phyloP scores from a whole-genome alignment of 805 yeast species.

The Yarrowia sp. region DNA sequence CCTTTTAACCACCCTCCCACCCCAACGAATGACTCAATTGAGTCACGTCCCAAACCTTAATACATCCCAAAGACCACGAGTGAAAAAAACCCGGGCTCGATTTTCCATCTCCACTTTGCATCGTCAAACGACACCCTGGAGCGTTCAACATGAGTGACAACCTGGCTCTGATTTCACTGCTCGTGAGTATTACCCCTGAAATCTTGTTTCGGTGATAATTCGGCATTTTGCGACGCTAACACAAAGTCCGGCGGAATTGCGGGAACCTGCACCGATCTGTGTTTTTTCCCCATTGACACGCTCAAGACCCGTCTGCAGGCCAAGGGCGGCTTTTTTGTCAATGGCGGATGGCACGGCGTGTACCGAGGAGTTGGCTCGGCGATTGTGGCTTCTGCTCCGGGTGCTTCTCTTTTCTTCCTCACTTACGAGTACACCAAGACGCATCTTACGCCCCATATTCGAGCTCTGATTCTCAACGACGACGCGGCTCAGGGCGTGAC shows the following conservation, averaged over 20 bases:
- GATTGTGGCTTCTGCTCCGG: constrained; percentile 91
- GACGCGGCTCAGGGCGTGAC: constrained; percentile 46
- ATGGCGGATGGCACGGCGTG: constrained; percentile 92
- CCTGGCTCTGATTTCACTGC: constrained; percentile 28
- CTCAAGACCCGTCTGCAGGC: constrained; percentile 93
- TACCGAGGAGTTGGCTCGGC: constrained; percentile 92
- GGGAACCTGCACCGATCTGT: constrained; percentile 92
- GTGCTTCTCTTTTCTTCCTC: constrained; percentile 70
- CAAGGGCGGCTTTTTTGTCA: constrained; percentile 84
- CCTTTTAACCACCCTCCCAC: background rate
- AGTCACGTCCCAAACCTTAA: background rate
- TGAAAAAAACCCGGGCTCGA: background rate
- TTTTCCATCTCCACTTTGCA: background rate
- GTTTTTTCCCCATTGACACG: constrained; percentile 95
- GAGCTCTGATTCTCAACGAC: constrained; percentile 34
- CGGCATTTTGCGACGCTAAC: background rate
- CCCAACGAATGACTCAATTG: constrained; percentile 15
- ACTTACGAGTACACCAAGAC: constrained; percentile 78
- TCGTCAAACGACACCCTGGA: background rate
- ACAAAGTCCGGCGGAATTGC: constrained; percentile 80
- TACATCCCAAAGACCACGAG: background rate
- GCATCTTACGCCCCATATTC: constrained; percentile 42
- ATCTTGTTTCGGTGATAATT: background rate
- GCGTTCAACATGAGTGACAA: constrained; percentile 26
- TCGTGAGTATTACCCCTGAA: too few relatives aligned